Evolutionary conservation across 139 green algal species (phyloP).

Genomic region (Asterochloris erici): DNA sequence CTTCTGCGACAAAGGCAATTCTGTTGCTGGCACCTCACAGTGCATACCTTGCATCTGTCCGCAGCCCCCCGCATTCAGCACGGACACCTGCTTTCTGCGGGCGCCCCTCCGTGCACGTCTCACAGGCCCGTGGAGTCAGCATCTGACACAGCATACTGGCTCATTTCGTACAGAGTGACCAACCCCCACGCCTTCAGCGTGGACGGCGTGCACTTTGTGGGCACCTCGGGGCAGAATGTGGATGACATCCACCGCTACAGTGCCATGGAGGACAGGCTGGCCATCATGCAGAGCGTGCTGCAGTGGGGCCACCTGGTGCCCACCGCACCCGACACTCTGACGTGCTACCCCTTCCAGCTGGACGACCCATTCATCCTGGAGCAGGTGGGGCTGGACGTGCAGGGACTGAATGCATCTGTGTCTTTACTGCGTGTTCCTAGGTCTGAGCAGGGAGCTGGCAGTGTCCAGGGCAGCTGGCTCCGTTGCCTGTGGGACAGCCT

Average conservation of each 20-base stretch:
- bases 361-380: constrained; percentile 93
- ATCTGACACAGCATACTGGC: not conserved
- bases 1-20: no score
- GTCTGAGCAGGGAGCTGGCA: no score
- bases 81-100: no score
- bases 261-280: constrained; percentile 42
- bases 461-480: no score
- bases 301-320: constrained; percentile 86
- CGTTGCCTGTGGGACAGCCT: no score
- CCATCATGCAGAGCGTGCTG: constrained; percentile 70
- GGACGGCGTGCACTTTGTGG: constrained; percentile 82
- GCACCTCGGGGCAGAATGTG: constrained; percentile 91
- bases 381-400: no score
- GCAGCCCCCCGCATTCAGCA: no score
- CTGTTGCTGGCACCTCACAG: no score
- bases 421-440: no score
- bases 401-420: no score
- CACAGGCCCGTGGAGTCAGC: not conserved
- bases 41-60: no score
- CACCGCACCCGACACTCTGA: constrained; percentile 95
- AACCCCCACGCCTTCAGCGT: constrained; percentile 90
- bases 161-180: constrained; percentile 43
- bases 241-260: constrained; percentile 72
- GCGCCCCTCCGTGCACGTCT: no score
- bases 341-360: constrained; percentile 86